Conservation (phyloP, 2,329 filamentous ascomycete species). For the Drechslerella dactyloides region DNA sequence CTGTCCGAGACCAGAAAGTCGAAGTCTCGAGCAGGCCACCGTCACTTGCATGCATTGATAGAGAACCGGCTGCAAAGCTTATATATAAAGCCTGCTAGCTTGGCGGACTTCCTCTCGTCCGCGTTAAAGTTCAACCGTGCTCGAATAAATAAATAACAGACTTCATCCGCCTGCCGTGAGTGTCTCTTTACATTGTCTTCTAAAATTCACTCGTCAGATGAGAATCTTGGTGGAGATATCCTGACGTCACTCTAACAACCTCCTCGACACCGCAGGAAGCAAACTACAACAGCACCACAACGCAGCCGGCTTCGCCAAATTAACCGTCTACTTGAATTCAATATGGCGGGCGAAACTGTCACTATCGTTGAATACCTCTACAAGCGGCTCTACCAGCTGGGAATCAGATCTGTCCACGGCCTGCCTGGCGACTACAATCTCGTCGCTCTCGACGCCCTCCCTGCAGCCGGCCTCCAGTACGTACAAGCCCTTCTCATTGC, state of each 20-base stretch:
- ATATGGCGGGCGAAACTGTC: constrained; percentile 47
- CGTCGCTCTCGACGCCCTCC: constrained; percentile 70
- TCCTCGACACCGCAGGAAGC: not conserved
- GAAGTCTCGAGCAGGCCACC: too few species aligned
- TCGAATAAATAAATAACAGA: too few species aligned
- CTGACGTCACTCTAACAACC: constrained; percentile 5
- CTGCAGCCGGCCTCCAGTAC: constrained; percentile 63
- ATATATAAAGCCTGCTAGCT: too few species aligned
- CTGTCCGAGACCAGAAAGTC: too few species aligned
- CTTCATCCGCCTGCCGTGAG: too few species aligned
- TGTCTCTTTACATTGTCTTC: too few species aligned
- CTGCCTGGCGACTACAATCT: constrained; percentile 78
- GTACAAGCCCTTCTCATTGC: constrained; percentile 57
- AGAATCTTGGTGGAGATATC: too few species aligned
- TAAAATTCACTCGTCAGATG: too few species aligned
- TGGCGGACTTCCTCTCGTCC: too few species aligned
- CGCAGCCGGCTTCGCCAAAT: constrained; percentile 16
- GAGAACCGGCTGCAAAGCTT: not conserved
- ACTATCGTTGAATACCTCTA: constrained; percentile 68
- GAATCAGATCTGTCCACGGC: constrained; percentile 70
- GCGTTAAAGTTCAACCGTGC: too few species aligned
- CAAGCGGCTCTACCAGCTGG: constrained; percentile 68
- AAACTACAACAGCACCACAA: constrained; percentile 10
- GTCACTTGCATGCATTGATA: not conserved
- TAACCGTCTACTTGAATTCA: constrained; percentile 5